Evolutionary conservation across 1,284 basidiomycete genomes (phyloP), one percentile per base, ranked within the genome.

Genomic region (Lentinula novae-zelandiae): DNA sequence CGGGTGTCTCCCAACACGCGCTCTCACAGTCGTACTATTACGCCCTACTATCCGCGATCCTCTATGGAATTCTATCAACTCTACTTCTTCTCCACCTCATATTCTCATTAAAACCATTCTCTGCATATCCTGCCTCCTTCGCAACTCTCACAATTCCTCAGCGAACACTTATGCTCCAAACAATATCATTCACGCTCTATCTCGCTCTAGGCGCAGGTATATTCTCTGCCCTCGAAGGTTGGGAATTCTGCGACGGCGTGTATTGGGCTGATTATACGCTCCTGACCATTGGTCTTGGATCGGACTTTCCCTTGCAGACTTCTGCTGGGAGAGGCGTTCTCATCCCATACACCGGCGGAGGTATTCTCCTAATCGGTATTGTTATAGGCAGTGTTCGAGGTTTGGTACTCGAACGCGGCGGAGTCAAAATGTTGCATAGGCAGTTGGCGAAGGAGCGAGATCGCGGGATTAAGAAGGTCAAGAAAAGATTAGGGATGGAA

Each of bases 181-280:
- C 75, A 13, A 72, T 73, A n/a, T 63, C 71, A 3, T 76, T 75
- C 63, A 68, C 73, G 0, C 58, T 74, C 2, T 77, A 78, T 57
- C 70, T 78, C 20, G 71, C 74, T 5, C 65, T 73, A 2, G 74
- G 75, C 17, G 76, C 72, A 1, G 74, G 69, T 1, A 66, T 78
- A 2, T 78, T 76, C 58, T 60, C 73, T 5, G 51, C 57, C 0
- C 62, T 75, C 17, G 73, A 77, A 58, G 67, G 65, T 2, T 76
- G 75, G 75, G 56, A 65, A 27, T 78, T 72, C 60, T 63, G 72
- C 22, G 73, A 77, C 52, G 75, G 68, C 1, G 58, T 78, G 0
- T 78, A 76, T 62, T 77, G 74, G 75, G 74, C 73, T 1, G 72
- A 76, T 56, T 78, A 78, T 60, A 76, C 76, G 0, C 67, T 78